A percentile compares a stretch with the other conserved stretches of the same genome.
These are phyloP conservation scores for Saccharomycopsis hybrid DNA, from an alignment of 1,139 yeast genomes.

Conservation along the genomic window DNA sequence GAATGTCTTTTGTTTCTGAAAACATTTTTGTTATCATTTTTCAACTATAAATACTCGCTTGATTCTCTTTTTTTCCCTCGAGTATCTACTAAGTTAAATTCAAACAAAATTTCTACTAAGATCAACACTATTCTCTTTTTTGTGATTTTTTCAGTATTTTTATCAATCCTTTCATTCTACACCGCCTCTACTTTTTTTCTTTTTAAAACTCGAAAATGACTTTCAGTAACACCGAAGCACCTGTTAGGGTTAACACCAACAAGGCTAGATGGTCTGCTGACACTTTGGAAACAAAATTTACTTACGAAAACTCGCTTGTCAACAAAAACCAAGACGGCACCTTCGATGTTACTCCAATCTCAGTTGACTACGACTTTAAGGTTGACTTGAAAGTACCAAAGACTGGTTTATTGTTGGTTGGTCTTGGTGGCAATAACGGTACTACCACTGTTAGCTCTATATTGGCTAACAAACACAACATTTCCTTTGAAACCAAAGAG, in stretches of 20 bases:
- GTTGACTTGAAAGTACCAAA: slow-evolving; percentile 78
- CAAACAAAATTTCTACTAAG: too few species aligned
- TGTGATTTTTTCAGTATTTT: too few species aligned
- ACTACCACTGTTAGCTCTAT: slow-evolving; percentile 82
- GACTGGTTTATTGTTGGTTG: slow-evolving; percentile 85
- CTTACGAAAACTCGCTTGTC: slow-evolving; percentile 62
- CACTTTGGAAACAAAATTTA: slow-evolving; percentile 61
- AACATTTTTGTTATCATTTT: too few species aligned
- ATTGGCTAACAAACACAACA: slow-evolving; percentile 75
- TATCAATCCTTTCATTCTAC: too few species aligned
- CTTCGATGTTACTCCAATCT: slow-evolving; percentile 64
- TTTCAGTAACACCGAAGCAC: slow-evolving; percentile 21
- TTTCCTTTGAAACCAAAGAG: slow-evolving; percentile 76
- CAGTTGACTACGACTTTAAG: slow-evolving; percentile 76
- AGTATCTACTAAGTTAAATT: too few species aligned
- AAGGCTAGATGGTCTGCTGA: slow-evolving; percentile 53
- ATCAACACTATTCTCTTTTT: too few species aligned
- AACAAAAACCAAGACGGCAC: slow-evolving; percentile 42
- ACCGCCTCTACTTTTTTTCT: background rate
- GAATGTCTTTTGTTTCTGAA: too few species aligned
- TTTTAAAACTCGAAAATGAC: slow-evolving; percentile 8
- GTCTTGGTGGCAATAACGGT: slow-evolving; percentile 96
- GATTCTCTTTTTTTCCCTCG: too few species aligned
- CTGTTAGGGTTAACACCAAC: slow-evolving; percentile 59
- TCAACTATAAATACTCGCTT: too few species aligned